Percentiles rank a stretch among this genome's conserved stretches.
phyloP scores from a whole-genome alignment of 148 eudicot genomes.

The Salicornia ramosissima region DNA sequence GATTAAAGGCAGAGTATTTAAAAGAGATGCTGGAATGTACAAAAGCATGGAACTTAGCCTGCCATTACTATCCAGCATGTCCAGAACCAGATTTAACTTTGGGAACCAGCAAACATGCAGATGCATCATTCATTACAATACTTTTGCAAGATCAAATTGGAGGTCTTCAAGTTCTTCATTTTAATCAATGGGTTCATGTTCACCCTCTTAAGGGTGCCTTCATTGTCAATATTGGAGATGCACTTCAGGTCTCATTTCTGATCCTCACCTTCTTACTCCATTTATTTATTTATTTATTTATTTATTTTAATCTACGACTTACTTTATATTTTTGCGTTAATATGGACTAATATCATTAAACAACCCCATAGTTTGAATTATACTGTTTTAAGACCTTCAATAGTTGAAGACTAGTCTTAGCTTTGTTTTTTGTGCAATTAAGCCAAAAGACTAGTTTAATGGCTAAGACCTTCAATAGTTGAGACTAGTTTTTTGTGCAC shows the following conservation, averaged over 20 bases:
- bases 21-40: slow-evolving; percentile 24
- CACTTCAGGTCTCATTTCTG: slow-evolving; percentile 31
- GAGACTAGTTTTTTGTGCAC: too few relatives aligned
- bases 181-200: slow-evolving; percentile 45
- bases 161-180: slow-evolving; percentile 46
- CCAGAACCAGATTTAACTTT: slow-evolving; percentile 46
- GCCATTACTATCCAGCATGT: slow-evolving; percentile 51
- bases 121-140: slow-evolving; percentile 31
- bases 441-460: too few relatives aligned
- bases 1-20: slow-evolving; percentile 27
- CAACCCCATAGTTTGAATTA: too few relatives aligned
- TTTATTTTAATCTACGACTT: too few relatives aligned
- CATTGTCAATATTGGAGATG: slow-evolving; percentile 41
- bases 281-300: too few relatives aligned
- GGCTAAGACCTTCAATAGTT: too few relatives aligned
- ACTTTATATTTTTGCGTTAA: too few relatives aligned
- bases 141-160: slow-evolving; percentile 37
- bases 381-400: too few relatives aligned
- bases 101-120: slow-evolving; percentile 39
- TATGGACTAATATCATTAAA: too few relatives aligned
- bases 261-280: not conserved
- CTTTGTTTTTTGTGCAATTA: too few relatives aligned
- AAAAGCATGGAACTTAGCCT: slow-evolving; percentile 7
- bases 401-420: too few relatives aligned
- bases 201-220: slow-evolving; percentile 33